These are phyloP conservation scores for Trichoderma citrinoviride DNA, from an alignment of 2,329 filamentous ascomycete genomes.

Conservation along the genomic window DNA sequence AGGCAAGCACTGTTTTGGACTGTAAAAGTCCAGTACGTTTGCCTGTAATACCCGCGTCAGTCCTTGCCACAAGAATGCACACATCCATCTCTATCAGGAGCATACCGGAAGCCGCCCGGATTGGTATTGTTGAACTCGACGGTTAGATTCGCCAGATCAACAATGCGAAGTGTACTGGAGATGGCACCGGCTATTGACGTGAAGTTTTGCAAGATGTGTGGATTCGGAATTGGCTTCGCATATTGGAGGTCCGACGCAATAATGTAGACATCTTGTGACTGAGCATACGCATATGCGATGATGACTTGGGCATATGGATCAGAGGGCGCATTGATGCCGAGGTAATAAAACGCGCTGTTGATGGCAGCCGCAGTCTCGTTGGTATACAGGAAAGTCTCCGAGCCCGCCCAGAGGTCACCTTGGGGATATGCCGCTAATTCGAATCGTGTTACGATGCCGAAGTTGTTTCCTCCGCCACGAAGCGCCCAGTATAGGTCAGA, in stretches of 20 bases:
- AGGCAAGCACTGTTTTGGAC: conserved; percentile 23
- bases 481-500: conserved; percentile 15
- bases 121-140: conserved; percentile 27
- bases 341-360: conserved; percentile 27
- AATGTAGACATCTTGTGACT: conserved; percentile 20
- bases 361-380: conserved; percentile 26
- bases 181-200: conserved; percentile 25
- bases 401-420: conserved; percentile 40
- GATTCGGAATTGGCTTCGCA: conserved; percentile 23
- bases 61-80: too few species aligned
- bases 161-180: conserved; percentile 24
- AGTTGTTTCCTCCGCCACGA: conserved; percentile 17
- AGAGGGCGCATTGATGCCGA: conserved; percentile 24
- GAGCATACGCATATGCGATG: conserved; percentile 27
- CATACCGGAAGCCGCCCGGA: conserved; percentile 29
- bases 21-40: conserved; percentile 29
- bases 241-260: conserved; percentile 27
- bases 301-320: conserved; percentile 29
- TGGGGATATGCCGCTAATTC: conserved; percentile 40
- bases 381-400: conserved; percentile 32
- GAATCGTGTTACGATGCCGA: conserved; percentile 31
- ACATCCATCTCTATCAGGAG: neutral
- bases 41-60: conserved; percentile 11
- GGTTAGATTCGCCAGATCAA: conserved; percentile 25
- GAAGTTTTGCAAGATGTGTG: conserved; percentile 27